Evolutionary conservation across 495 filamentous ascomycete species (phyloP), one percentile per base, ranked within the genome.

Genomic region (Chaetomium tenue): DNA sequence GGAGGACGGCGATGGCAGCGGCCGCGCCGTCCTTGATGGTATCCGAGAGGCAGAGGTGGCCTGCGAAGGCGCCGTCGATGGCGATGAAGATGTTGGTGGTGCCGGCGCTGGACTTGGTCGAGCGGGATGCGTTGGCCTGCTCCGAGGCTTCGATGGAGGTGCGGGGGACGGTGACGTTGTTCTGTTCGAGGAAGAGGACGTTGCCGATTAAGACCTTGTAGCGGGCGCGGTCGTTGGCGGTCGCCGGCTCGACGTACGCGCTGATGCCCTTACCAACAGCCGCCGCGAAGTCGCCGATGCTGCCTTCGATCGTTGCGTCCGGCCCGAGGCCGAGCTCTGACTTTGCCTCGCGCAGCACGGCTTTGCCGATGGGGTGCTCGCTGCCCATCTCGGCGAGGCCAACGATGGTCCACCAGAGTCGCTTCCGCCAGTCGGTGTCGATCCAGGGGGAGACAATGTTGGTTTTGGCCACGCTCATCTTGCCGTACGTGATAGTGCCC

Each of bases 281-380:
- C 8, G 90, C 90, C 66, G 89, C 83, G 74, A 99, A 97, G 44
- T 96, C 89, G 48, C 89, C 88, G 58, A 96, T 79, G 63, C 82
- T 89, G 25, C 94, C 94, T 53, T 94, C 89, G 40, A 98, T 78
- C 18, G 87, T 84, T 8, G 86, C 88, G 58, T 95, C 92, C 13
- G 80, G 78, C 16, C 84, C 84, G 37, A 96, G 75, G 7, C 87
- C 87, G 9, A 97, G 84, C 65, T 91, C 83, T 18, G 84, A 78
- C 67, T 89, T 90, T 2, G 93, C 91, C 20, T 85, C 86, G 13
- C 78, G 72, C 20, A 92, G 74, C 60, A 98, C 90, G 5, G 94
- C 92, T 69, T 87, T 90, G 25, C 92, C 94, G 63, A 98, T 89
- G 0, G 94, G 94, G 76, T 99, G 94, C 77, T 99, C 94, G 71